These are phyloP conservation scores for Omphalea diandra DNA, from an alignment of 441 rosid species.

Conservation along the genomic window DNA sequence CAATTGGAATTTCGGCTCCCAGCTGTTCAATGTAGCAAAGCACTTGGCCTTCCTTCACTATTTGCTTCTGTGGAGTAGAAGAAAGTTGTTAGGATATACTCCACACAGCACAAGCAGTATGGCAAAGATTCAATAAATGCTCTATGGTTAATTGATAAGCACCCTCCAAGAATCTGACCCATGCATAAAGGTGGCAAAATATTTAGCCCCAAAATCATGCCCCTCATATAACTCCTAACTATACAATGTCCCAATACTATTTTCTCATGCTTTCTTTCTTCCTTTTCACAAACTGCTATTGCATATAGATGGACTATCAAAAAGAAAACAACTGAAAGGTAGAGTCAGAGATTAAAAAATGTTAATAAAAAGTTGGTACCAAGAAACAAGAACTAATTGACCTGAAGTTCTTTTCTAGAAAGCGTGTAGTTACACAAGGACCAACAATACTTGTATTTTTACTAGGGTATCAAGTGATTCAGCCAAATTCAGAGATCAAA, in stretches of 20 bases:
- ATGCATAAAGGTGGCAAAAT: not conserved
- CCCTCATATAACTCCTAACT: not conserved
- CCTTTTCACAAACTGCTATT: not conserved
- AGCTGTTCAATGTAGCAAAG: constrained; percentile 87
- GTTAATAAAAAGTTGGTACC: too few relatives aligned
- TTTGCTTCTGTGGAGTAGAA: constrained; percentile 57
- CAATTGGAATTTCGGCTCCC: constrained; percentile 71
- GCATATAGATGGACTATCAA: not conserved
- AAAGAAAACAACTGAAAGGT: too few relatives aligned
- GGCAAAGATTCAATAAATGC: not conserved
- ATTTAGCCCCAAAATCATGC: not conserved
- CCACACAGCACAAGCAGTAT: not conserved
- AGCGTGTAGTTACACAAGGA: not conserved
- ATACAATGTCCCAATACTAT: not conserved
- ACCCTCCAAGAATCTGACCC: not conserved
- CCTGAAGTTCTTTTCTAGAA: not conserved
- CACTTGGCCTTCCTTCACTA: constrained; percentile 87
- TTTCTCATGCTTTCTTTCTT: not conserved
- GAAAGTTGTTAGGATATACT: constrained; percentile 12
- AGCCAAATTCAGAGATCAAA: not conserved
- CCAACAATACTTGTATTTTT: not conserved
- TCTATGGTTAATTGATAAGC: not conserved
- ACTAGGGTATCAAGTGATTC: not conserved
- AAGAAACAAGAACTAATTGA: not conserved
- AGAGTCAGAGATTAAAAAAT: too few relatives aligned